Conservation (phyloP, 2,329 filamentous ascomycete species). For the Pseudomassariella vexata region DNA sequence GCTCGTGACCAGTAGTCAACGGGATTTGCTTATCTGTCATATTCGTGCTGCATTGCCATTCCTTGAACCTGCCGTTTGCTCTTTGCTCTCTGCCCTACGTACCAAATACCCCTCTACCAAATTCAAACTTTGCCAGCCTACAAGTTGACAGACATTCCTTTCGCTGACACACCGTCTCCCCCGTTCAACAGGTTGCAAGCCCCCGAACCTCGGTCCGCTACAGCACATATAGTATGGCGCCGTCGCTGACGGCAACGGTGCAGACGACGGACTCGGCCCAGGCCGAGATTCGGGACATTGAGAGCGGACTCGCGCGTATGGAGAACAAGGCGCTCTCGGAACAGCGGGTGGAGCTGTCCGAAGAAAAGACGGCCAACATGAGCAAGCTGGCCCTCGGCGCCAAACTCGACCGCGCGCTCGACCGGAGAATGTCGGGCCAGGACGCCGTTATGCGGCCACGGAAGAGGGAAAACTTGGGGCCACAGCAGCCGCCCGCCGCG, state of each 20-base stretch:
- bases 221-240: conserved; percentile 56
- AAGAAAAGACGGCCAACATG: conserved; percentile 76
- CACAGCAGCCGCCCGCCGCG: too few species aligned
- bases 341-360: conserved; percentile 74
- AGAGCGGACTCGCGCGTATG: conserved; percentile 76
- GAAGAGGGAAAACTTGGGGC: conserved; percentile 34
- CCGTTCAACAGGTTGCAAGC: too few species aligned
- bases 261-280: conserved; percentile 48
- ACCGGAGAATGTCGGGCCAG: conserved; percentile 79
- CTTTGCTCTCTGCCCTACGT: too few species aligned
- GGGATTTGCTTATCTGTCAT: too few species aligned
- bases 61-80: too few species aligned
- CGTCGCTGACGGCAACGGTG: conserved; percentile 54
- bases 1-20: too few species aligned
- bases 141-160: too few species aligned
- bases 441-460: conserved; percentile 75
- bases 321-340: conserved; percentile 80
- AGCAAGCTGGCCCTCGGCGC: conserved; percentile 83
- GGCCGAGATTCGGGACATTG: conserved; percentile 62
- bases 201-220: conserved; percentile 49
- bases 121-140: too few species aligned
- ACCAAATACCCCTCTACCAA: too few species aligned
- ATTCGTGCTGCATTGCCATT: too few species aligned
- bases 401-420: conserved; percentile 83
- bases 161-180: too few species aligned